These are phyloP conservation scores for Cryptosporidium ryanae DNA, from an alignment of 169 alveolate species.

Conservation along the genomic window DNA sequence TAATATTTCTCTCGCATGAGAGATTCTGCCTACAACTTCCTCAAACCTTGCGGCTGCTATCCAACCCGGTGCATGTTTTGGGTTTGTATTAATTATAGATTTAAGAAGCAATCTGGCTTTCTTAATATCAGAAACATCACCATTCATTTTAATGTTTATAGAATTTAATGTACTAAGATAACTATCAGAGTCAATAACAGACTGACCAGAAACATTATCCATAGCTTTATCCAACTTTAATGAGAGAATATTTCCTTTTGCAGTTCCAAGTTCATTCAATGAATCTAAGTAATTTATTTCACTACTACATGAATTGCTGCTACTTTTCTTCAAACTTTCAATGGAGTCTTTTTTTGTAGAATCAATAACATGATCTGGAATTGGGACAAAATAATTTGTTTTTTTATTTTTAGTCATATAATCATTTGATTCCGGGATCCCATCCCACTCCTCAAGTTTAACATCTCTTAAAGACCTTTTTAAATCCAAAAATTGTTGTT, in stretches of 20 bases:
- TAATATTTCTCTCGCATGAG: conserved; percentile 95
- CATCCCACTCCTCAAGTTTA: conserved; percentile 96
- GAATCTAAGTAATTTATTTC: conserved; percentile 25
- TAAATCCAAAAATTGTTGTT: conserved; percentile 84
- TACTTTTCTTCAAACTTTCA: background rate
- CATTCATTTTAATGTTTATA: conserved; percentile 86
- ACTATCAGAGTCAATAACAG: conserved; percentile 96
- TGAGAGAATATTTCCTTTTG: conserved; percentile 92
- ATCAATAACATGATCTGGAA: conserved; percentile 90
- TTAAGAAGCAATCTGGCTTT: conserved; percentile 91
- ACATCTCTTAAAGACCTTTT: conserved; percentile 84
- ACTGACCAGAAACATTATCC: conserved; percentile 93
- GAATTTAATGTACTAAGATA: conserved; percentile 93
- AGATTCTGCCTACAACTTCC: conserved; percentile 92
- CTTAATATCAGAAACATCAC: conserved; percentile 94
- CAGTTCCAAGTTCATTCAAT: conserved; percentile 91
- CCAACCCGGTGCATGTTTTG: conserved; percentile 98
- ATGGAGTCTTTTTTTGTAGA: conserved; percentile 66
- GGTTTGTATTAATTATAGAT: conserved; percentile 92
- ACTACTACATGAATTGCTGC: conserved; percentile 18
- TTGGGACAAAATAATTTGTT: conserved; percentile 87
- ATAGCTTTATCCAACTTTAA: conserved; percentile 92
- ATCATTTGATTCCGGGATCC: conserved; percentile 95
- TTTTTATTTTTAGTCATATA: conserved; percentile 89
- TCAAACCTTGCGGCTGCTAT: conserved; percentile 99